phyloP scores from a whole-genome alignment of 768 basidiomycete species.

The Boletales sp. region DNA sequence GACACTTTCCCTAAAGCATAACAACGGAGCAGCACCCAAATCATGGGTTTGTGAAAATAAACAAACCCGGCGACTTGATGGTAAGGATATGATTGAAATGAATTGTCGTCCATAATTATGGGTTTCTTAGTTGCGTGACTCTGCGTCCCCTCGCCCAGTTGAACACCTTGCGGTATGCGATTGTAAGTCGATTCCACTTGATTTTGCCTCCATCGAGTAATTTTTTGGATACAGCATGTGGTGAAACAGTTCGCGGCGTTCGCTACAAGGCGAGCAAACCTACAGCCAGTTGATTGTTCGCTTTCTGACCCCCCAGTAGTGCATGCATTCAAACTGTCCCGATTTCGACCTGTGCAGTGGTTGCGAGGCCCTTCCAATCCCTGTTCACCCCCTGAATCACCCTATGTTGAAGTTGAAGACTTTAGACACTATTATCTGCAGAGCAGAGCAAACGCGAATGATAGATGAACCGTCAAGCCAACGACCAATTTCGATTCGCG shows the following conservation, averaged over 20 bases:
- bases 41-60: conserved; percentile 70
- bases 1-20: conserved; percentile 41
- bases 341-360: conserved; percentile 78
- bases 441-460: conserved; percentile 18
- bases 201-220: not conserved
- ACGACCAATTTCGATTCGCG: not conserved
- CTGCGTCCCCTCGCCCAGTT: conserved; percentile 9
- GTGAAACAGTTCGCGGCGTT: conserved; percentile 49
- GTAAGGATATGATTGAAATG: conserved; percentile 35
- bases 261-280: conserved; percentile 63
- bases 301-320: conserved; percentile 41
- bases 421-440: conserved; percentile 43
- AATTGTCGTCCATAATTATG: not conserved
- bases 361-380: conserved; percentile 80
- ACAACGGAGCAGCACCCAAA: conserved; percentile 69
- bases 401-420: conserved; percentile 72
- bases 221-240: conserved; percentile 37
- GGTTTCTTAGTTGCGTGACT: conserved; percentile 28
- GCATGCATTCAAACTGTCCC: conserved; percentile 72
- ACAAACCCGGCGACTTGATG: conserved; percentile 51
- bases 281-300: not conserved
- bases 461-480: not conserved
- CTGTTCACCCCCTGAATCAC: conserved; percentile 68
- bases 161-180: conserved; percentile 63
- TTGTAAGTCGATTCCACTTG: conserved; percentile 24